Percentiles rank a stretch among this genome's conserved stretches.
phyloP scores from a whole-genome alignment of 768 basidiomycete species.

The Rhizopogon vesiculosus region DNA sequence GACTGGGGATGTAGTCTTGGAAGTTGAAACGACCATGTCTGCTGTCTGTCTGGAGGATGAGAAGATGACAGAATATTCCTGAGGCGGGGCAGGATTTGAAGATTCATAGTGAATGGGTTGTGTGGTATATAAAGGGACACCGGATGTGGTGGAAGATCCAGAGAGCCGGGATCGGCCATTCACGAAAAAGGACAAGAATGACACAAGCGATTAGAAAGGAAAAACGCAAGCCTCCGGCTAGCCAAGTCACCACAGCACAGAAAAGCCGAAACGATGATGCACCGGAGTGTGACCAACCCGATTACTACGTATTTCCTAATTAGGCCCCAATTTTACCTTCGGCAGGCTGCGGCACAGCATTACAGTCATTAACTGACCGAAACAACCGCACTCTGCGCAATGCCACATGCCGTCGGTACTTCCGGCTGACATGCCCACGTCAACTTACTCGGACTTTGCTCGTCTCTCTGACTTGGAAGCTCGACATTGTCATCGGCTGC shows the following conservation, averaged over 20 bases:
- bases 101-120: conserved; percentile 9
- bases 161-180: conserved; percentile 31
- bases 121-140: conserved; percentile 27
- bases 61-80: conserved; percentile 1
- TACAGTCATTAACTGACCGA: background rate
- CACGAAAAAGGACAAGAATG: conserved; percentile 23
- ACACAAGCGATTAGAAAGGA: conserved; percentile 25
- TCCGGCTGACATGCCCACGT: background rate
- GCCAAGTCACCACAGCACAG: conserved; percentile 16
- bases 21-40: conserved; percentile 1
- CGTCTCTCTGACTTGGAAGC: no score
- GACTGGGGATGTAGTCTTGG: conserved; percentile 24
- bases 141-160: conserved; percentile 9
- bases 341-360: conserved; percentile 5
- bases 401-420: background rate
- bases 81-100: background rate
- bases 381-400: background rate
- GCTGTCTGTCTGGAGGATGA: conserved; percentile 3
- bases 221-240: background rate
- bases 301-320: conserved; percentile 7
- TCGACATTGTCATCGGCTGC: no score
- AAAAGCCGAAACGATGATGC: background rate
- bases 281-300: background rate
- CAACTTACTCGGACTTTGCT: background rate
- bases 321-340: conserved; percentile 1